Conservation (phyloP, 2,329 filamentous ascomycete species). For the Sporothrix protearum region DNA sequence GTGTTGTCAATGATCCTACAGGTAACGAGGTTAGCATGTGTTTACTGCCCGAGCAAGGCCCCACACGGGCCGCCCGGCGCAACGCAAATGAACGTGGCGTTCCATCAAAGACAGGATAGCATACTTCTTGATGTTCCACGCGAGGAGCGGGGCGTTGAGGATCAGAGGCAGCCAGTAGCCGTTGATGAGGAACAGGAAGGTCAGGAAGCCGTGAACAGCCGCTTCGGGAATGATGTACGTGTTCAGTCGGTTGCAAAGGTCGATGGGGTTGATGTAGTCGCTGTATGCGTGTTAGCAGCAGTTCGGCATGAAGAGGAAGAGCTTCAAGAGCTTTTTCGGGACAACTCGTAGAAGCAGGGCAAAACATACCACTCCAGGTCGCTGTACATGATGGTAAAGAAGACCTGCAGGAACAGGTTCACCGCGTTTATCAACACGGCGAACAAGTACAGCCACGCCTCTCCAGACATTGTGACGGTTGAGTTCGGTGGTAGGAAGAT, state of each 20-base stretch:
- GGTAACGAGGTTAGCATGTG: background rate
- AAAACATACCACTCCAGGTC: constrained; percentile 90
- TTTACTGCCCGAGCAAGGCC: background rate
- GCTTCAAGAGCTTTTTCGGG: background rate
- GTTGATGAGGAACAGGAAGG: constrained; percentile 94
- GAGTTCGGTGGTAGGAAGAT: background rate
- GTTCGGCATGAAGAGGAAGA: background rate
- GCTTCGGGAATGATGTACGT: constrained; percentile 99
- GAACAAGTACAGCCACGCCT: constrained; percentile 97
- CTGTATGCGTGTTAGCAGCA: constrained; percentile 47
- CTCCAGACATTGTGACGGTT: constrained; percentile 72
- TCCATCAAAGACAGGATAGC: constrained; percentile 37
- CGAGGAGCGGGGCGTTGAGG: constrained; percentile 86
- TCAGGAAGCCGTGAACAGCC: constrained; percentile 93
- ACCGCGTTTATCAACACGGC: constrained; percentile 99
- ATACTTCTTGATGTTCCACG: constrained; percentile 97
- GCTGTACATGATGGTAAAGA: constrained; percentile 99
- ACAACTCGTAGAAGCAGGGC: too few relatives aligned
- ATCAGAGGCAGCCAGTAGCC: constrained; percentile 95
- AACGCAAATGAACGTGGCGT: background rate
- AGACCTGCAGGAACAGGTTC: constrained; percentile 99
- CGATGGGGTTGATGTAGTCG: constrained; percentile 99
- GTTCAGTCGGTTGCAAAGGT: constrained; percentile 99
- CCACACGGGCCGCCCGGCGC: background rate
- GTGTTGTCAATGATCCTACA: constrained; percentile 91